Conservation (phyloP, 257 asterid genomes). For the Solanum sitiens region DNA sequence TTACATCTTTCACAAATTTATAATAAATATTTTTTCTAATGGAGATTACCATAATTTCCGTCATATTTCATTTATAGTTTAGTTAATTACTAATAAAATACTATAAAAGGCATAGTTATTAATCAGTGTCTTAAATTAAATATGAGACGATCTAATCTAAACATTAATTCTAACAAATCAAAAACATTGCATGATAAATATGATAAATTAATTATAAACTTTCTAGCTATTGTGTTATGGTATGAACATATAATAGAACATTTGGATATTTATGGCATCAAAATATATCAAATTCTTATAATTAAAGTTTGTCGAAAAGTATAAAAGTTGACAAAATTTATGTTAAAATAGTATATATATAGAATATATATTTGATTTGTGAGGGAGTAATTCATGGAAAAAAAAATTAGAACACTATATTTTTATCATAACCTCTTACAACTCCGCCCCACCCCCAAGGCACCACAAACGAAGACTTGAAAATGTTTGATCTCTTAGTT, state of each 20-base stretch:
- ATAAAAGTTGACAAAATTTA: background rate
- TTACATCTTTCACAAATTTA: background rate
- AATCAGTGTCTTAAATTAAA: background rate
- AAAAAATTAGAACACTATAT: too few species aligned
- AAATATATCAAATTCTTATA: background rate
- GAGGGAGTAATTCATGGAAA: background rate
- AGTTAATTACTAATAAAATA: background rate
- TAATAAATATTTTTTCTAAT: background rate
- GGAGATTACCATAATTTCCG: background rate
- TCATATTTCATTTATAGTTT: background rate
- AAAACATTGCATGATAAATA: background rate
- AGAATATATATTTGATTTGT: too few species aligned
- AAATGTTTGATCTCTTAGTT: background rate
- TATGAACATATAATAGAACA: background rate
- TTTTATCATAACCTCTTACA: background rate
- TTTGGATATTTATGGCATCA: background rate
- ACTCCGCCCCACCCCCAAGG: background rate
- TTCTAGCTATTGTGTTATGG: background rate
- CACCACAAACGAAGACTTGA: background rate
- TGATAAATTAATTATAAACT: background rate
- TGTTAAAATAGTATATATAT: background rate
- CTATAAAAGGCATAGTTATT: background rate
- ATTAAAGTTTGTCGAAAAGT: background rate
- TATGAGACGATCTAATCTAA: background rate
- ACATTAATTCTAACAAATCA: background rate